Evolutionary conservation across 2,329 filamentous ascomycete genomes (phyloP), one percentile per base, ranked within the genome.

Genomic region (Epichloe coenophiala): DNA sequence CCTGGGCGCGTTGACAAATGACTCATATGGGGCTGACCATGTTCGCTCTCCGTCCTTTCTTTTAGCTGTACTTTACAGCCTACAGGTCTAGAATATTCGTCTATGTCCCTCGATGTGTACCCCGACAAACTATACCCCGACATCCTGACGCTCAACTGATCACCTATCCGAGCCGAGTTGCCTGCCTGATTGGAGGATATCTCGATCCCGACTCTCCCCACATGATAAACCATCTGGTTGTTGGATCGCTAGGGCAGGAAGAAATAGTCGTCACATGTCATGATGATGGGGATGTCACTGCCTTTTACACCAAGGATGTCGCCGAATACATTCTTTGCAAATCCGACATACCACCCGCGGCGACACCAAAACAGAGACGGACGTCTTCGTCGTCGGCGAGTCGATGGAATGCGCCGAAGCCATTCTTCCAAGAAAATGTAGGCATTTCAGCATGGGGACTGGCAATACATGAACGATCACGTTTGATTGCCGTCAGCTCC

Each of bases 391-490:
- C 36, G 11, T 23, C 27, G 15, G 19, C 31, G 13, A 62, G 42
- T 42, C 4, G 15, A 17, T 15, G 12, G 8, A 52, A 47, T 27
- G 13, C 19, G 21, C 57, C 70, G 53, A 59, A 57, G 50, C 70
- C 71, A 0, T 86, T 95, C 60, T 86, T 95, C 51, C 78, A 81
- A 52, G 78, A 85, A 38, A 89, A 86, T 61, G 88, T 95, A 2
- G 78, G 79, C 1, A 70, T 68, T 23, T 91, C 87, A 53, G 91
- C 90, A 2, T 98, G 93, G 93, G 93, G 91, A 0, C 67, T 95
- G 45, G 84, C 88, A 7, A 76, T 95, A 11, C 91, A 97, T 63
- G 76, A 80, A 54, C 71, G 82, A 55, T 88, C 87, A n/a, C 81
- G 90, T 0, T 71, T 96, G 54, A 84, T 98, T 55, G 93, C 91